phyloP scores from a whole-genome alignment of 2,329 filamentous ascomycete species.

The Coniella lustricola region DNA sequence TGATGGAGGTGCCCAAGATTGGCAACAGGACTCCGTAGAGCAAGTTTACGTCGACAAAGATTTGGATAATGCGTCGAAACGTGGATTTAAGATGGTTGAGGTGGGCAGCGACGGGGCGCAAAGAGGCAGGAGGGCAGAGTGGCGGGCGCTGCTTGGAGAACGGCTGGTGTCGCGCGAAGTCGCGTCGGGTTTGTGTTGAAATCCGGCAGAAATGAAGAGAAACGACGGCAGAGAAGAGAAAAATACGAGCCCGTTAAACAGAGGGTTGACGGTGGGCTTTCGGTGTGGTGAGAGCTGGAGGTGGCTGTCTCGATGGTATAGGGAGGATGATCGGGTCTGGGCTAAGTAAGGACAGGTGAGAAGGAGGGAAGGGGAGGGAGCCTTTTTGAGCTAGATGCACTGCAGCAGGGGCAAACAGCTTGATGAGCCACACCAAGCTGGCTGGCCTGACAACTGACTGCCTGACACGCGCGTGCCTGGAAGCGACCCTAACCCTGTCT shows the following conservation, averaged over 20 bases:
- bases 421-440: background rate
- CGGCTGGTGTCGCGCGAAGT: too few species aligned
- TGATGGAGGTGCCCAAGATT: background rate
- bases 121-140: too few species aligned
- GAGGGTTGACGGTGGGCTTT: background rate
- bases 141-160: background rate
- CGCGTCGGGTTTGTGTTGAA: too few species aligned
- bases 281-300: background rate
- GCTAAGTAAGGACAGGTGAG: conserved; percentile 1
- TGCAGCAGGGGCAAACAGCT: conserved; percentile 2
- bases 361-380: background rate
- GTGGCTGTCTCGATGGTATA: background rate
- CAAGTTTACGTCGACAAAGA: too few species aligned
- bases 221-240: background rate
- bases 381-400: background rate
- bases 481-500: background rate
- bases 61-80: too few species aligned
- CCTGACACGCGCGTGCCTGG: background rate
- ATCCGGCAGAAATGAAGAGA: background rate
- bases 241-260: background rate
- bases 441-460: background rate
- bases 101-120: too few species aligned
- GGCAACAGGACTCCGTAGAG: background rate
- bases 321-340: background rate
- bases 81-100: too few species aligned